Evolutionary conservation across 2,329 filamentous ascomycete genomes (phyloP), one percentile per base, ranked within the genome.

Genomic region (Fusarium begoniae): DNA sequence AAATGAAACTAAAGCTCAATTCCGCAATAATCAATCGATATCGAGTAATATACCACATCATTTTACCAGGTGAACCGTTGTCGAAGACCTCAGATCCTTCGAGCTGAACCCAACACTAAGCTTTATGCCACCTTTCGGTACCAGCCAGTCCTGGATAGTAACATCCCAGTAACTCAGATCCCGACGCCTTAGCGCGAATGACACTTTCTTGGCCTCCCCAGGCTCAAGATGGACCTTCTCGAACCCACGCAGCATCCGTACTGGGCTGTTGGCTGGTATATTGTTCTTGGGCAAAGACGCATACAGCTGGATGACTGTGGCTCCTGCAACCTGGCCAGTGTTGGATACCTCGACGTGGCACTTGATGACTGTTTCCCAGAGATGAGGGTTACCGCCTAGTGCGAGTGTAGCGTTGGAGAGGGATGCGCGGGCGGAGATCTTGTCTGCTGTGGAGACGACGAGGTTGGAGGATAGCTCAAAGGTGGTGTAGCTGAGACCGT

Each of bases 401-500:
- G 37, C 28, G 1, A 60, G 14, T 2, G 57, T 53, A 11, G 22
- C 14, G 13, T 60, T 53, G 12, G 57, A 60, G 20, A 18, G 3
- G 2, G 37, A 8, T 24, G 28, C 13, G 2, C 57, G 57, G 20
- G 45, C 35, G 6, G 57, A 18, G 5, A 60, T n/a, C 15, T 32
- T 35, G 24, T 60, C 35, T 2, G 22, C 10, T 11, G 45, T 22
- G 8, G 57, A 53, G 17, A 53, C 22, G 18, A 20, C 13, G 18
- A 61, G 47, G 13, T 20, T 12, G 7, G 58, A 55, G 20, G 48
- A 43, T 8, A 61, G 14, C 1, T 11, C 48, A 18, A 93, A 94
- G 38, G 86, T 90, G 4, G 92, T 93, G 83, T 93, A 94, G n/a
- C 90, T 92, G 5, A 96, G 84, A 4, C 93, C 93, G 75, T 94